Percentiles rank a stretch among this genome's conserved stretches.
Conservation (phyloP, 345 rosid species). For the Eucalyptus globulus region DNA sequence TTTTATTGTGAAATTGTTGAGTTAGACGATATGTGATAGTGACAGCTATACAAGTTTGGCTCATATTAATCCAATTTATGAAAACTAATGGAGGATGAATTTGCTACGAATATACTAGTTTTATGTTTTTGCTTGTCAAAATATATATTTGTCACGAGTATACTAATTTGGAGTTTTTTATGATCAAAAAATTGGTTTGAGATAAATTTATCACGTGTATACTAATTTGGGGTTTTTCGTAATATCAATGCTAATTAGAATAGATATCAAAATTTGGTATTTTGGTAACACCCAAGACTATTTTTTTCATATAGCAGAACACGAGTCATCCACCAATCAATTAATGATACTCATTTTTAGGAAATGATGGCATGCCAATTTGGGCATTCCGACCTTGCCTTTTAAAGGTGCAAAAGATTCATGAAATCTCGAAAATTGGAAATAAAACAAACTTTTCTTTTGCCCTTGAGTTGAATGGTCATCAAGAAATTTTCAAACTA, state of each 20-base stretch:
- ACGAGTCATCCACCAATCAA: background rate
- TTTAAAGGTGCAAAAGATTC: background rate
- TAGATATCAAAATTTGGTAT: background rate
- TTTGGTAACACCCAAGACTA: background rate
- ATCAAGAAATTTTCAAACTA: background rate
- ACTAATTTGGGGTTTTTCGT: too few species aligned
- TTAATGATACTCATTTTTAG: background rate
- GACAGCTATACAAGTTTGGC: too few species aligned
- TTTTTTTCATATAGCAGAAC: background rate
- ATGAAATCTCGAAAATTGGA: background rate
- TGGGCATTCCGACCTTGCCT: background rate
- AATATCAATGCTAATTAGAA: too few species aligned
- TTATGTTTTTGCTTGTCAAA: too few species aligned
- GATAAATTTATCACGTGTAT: accelerated
- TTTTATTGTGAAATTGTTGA: too few species aligned
- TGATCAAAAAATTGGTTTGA: accelerated
- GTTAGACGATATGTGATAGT: accelerated
- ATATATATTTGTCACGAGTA: accelerated
- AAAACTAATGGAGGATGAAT: too few species aligned
- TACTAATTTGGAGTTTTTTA: accelerated
- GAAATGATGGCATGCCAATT: background rate
- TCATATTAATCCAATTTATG: too few species aligned
- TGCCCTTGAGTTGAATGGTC: background rate
- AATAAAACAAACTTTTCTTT: background rate
- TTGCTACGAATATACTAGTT: too few species aligned